Percentiles rank a stretch among this genome's conserved stretches.
Evolutionary conservation across 1,284 basidiomycete species (phyloP).

Genomic region (Apiotrichum gamsii): DNA sequence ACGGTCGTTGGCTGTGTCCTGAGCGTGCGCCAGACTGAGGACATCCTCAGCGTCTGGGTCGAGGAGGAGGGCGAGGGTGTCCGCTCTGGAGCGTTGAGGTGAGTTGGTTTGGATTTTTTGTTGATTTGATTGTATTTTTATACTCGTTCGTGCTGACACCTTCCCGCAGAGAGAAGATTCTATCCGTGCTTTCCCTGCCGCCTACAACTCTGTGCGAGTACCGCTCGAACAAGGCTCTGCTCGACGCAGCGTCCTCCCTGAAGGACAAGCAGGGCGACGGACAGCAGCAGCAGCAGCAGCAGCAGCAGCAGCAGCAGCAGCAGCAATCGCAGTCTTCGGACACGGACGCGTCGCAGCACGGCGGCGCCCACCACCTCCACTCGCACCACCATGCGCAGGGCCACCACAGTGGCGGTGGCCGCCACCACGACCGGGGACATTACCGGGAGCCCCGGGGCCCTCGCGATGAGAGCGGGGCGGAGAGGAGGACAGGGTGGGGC

Average conservation of each 20-base stretch:
- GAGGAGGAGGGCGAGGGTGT: constrained; percentile 46
- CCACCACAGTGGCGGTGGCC: neutral
- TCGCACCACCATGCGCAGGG: neutral
- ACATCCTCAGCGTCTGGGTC: constrained; percentile 48
- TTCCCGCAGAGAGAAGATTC: constrained; percentile 40
- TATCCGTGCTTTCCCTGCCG: constrained; percentile 40
- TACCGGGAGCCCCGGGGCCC: constrained; percentile 12
- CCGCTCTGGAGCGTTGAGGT: constrained; percentile 41
- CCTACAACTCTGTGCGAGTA: constrained; percentile 44
- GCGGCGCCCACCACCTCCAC: neutral
- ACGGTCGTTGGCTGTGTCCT: constrained; percentile 47
- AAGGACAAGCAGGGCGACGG: constrained; percentile 13
- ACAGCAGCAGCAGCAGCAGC: neutral
- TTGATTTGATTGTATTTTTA: too few relatives aligned
- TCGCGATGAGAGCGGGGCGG: constrained; percentile 8
- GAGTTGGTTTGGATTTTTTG: constrained; percentile 10
- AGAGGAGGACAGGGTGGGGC: constrained; percentile 13
- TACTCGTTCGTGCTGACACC: constrained; percentile 8
- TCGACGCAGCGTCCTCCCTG: constrained; percentile 33
- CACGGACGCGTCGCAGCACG: too few relatives aligned
- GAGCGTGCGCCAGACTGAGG: constrained; percentile 45
- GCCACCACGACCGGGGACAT: constrained; percentile 9
- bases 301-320: neutral
- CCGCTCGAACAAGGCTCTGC: constrained; percentile 43
- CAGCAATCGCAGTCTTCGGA: too few relatives aligned